Evolutionary conservation across 352 stramenopile species (phyloP).

Genomic region (Globisporangium nagaii): DNA sequence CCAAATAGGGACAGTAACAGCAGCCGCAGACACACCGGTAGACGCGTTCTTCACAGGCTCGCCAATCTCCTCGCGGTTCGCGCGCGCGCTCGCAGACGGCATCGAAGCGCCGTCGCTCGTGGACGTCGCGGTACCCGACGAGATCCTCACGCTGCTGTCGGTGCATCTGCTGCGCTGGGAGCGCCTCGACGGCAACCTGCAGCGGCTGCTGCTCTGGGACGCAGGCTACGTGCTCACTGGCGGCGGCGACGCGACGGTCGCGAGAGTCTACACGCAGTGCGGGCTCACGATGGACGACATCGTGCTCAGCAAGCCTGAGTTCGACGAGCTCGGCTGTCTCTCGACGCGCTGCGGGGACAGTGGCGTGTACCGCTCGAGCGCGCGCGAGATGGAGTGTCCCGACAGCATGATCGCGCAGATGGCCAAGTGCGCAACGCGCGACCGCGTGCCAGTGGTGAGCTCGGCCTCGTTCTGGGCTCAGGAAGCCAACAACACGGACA

Average conservation of each 20-base stretch:
- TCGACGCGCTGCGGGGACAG: neutral
- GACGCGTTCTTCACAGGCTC: conserved; percentile 6
- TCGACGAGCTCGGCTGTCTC: conserved; percentile 26
- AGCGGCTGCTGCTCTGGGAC: conserved; percentile 58
- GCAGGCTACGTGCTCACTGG: conserved; percentile 25
- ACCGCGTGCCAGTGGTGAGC: conserved; percentile 4
- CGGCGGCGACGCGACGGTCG: conserved; percentile 3
- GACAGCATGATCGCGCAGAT: conserved; percentile 24
- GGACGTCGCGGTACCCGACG: neutral
- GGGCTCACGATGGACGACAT: conserved; percentile 42
- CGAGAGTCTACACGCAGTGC: conserved; percentile 25
- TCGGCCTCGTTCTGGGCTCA: conserved; percentile 25
- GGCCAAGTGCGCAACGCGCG: conserved; percentile 26
- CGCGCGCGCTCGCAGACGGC: conserved; percentile 17
- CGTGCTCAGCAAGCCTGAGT: conserved; percentile 20
- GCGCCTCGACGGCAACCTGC: conserved; percentile 35
- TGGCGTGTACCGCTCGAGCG: conserved; percentile 6
- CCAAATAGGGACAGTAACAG: neutral
- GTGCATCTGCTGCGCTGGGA: conserved; percentile 29
- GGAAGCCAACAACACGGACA: conserved; percentile 36
- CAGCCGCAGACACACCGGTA: neutral
- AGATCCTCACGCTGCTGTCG: conserved; percentile 14
- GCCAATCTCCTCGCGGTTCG: conserved; percentile 24
- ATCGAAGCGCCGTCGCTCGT: conserved; percentile 23
- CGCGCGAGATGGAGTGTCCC: conserved; percentile 15